Conservation (phyloP, 2,329 filamentous ascomycete species). For the Trichoderma semiorbis region DNA sequence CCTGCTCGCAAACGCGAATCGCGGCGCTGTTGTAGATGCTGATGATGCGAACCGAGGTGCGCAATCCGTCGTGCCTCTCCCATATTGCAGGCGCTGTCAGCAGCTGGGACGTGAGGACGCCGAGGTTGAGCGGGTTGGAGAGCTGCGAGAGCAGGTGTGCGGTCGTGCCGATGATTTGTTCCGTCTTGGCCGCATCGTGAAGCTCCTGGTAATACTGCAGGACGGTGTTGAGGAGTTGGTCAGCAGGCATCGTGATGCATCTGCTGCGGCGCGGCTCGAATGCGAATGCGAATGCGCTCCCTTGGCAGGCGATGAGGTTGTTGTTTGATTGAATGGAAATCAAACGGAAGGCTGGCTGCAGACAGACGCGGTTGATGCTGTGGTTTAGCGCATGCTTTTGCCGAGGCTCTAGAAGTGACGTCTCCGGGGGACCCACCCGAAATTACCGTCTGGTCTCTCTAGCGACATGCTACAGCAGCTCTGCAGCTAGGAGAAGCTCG, state of each 20-base stretch:
- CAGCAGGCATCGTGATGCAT: conserved; percentile 54
- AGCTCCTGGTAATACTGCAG: conserved; percentile 57
- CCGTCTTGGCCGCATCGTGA: conserved; percentile 48
- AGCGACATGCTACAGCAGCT: background rate
- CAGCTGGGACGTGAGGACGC: conserved; percentile 68
- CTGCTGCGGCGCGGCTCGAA: conserved; percentile 5
- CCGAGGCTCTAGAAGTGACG: conserved; percentile 28
- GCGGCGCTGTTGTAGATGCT: conserved; percentile 70
- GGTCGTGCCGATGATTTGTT: conserved; percentile 63
- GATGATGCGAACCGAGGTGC: conserved; percentile 62
- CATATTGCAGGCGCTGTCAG: conserved; percentile 70
- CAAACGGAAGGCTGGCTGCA: background rate
- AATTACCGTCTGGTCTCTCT: background rate
- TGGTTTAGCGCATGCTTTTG: conserved; percentile 19
- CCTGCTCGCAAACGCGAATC: conserved; percentile 49
- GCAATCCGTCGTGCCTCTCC: conserved; percentile 56
- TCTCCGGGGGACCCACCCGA: conserved; percentile 10
- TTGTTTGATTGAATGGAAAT: background rate
- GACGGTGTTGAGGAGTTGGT: conserved; percentile 64
- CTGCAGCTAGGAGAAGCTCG: background rate
- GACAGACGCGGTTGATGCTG: conserved; percentile 8
- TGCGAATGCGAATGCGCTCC: background rate
- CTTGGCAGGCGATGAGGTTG: background rate
- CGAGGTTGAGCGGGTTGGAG: conserved; percentile 71
- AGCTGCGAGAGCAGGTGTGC: conserved; percentile 65